Evolutionary conservation across 768 basidiomycete genomes (phyloP).

Genomic region (Suillus sp.): DNA sequence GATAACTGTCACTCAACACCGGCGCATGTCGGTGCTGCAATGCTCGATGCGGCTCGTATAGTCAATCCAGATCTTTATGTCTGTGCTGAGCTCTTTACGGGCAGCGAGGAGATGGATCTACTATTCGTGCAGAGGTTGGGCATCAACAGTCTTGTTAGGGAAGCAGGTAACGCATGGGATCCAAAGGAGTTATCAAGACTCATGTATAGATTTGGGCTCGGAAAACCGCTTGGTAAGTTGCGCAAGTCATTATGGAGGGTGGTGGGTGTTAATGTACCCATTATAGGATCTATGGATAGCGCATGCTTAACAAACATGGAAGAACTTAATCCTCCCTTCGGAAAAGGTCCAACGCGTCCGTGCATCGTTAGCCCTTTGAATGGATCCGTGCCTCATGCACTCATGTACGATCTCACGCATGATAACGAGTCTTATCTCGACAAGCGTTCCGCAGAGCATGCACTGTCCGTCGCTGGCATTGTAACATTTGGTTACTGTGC

Average conservation of each 20-base stretch:
- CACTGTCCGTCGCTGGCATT: constrained; percentile 92
- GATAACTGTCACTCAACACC: constrained; percentile 99
- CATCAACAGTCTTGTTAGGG: constrained; percentile 90
- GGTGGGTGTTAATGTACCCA: neutral
- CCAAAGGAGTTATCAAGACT: constrained; percentile 89
- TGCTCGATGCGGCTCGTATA: constrained; percentile 89
- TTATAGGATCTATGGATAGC: constrained; percentile 86
- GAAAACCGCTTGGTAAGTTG: constrained; percentile 83
- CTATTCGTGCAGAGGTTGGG: constrained; percentile 91
- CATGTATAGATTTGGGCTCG: constrained; percentile 87
- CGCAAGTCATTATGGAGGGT: neutral
- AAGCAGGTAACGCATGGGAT: constrained; percentile 90
- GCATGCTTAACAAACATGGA: constrained; percentile 79
- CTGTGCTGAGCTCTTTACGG: constrained; percentile 96
- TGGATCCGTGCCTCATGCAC: constrained; percentile 88
- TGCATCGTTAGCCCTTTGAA: constrained; percentile 78
- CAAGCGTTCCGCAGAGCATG: constrained; percentile 93
- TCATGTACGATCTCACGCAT: constrained; percentile 95
- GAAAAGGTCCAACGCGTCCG: constrained; percentile 74
- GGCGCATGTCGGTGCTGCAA: constrained; percentile 89
- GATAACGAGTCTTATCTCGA: constrained; percentile 93
- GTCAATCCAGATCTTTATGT: constrained; percentile 94
- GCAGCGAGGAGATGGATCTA: constrained; percentile 90
- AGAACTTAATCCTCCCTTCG: constrained; percentile 79
- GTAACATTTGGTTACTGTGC: constrained; percentile 88